phyloP scores from a whole-genome alignment of 768 basidiomycete genomes.

The Tylopilus subfusipes region DNA sequence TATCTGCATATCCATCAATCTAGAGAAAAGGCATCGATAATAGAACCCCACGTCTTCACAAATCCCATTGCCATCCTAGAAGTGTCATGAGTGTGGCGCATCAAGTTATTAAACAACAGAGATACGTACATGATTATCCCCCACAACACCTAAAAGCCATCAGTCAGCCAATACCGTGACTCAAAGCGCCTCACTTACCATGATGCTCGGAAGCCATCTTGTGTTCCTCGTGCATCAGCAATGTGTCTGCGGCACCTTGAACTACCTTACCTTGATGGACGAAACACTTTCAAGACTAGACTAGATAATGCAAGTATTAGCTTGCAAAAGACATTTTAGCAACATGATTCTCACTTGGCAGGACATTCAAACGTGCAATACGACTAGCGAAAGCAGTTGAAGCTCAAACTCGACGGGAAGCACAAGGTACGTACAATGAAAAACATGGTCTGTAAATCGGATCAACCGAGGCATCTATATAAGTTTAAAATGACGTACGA shows the following conservation, averaged over 20 bases:
- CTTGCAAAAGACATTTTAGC: background rate
- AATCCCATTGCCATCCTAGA: constrained; percentile 61
- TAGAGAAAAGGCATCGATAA: background rate
- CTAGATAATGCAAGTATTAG: constrained; percentile 1
- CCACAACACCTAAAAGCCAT: constrained; percentile 50
- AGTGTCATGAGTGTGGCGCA: background rate
- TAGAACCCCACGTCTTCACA: constrained; percentile 51
- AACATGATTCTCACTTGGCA: constrained; percentile 46
- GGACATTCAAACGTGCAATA: constrained; percentile 57
- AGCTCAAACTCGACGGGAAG: background rate
- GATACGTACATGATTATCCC: constrained; percentile 54
- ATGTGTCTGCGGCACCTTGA: background rate
- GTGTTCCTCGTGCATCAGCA: constrained; percentile 11
- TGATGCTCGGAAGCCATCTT: constrained; percentile 66
- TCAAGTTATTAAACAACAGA: background rate
- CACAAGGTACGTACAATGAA: constrained; percentile 51
- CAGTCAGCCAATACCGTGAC: background rate
- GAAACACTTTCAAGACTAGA: constrained; percentile 54
- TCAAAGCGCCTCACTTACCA: constrained; percentile 35
- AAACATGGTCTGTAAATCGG: constrained; percentile 53
- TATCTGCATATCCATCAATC: constrained; percentile 40
- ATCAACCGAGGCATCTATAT: background rate
- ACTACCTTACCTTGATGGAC: constrained; percentile 52
- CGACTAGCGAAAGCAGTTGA: constrained; percentile 9
- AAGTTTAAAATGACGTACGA: constrained; percentile 39